A percentile compares a stretch with the other conserved stretches of the same genome.
These are phyloP conservation scores for Capsicum pubescens DNA, from an alignment of 257 asterid genomes.

Conservation along the genomic window DNA sequence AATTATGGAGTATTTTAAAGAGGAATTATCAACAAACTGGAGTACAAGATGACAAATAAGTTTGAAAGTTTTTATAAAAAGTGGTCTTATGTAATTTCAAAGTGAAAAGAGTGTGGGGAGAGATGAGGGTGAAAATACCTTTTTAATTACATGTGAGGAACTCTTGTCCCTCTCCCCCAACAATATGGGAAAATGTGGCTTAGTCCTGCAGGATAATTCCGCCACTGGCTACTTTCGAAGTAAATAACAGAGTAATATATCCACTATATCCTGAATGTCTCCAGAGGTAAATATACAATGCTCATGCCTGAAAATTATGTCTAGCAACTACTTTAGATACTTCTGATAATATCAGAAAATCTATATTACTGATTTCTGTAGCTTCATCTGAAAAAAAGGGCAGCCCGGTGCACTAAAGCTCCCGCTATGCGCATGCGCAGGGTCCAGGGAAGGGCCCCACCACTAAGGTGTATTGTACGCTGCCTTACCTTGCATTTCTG, in stretches of 20 bases:
- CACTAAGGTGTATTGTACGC: too few relatives aligned
- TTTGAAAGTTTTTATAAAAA: neutral
- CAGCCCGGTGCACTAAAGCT: too few relatives aligned
- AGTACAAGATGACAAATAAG: neutral
- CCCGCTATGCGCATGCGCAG: too few relatives aligned
- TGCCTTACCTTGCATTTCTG: too few relatives aligned
- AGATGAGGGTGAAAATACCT: neutral
- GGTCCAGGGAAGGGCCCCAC: too few relatives aligned
- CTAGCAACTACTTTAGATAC: conserved; percentile 10
- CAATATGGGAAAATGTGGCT: neutral
- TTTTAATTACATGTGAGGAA: neutral
- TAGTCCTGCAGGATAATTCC: neutral
- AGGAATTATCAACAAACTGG: neutral
- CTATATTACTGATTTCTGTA: conserved; percentile 1
- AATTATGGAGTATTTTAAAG: neutral
- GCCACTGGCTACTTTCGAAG: neutral
- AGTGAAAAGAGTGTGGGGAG: neutral
- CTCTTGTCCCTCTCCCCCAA: neutral
- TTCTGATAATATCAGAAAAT: conserved; percentile 6
- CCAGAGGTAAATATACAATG: neutral
- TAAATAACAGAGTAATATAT: neutral
- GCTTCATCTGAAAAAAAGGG: neutral
- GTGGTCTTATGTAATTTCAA: neutral
- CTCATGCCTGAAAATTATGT: conserved; percentile 7
- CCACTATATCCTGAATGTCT: neutral